These are phyloP conservation scores for Allodekkera sacchari DNA, from an alignment of 805 yeast species.

Conservation along the genomic window DNA sequence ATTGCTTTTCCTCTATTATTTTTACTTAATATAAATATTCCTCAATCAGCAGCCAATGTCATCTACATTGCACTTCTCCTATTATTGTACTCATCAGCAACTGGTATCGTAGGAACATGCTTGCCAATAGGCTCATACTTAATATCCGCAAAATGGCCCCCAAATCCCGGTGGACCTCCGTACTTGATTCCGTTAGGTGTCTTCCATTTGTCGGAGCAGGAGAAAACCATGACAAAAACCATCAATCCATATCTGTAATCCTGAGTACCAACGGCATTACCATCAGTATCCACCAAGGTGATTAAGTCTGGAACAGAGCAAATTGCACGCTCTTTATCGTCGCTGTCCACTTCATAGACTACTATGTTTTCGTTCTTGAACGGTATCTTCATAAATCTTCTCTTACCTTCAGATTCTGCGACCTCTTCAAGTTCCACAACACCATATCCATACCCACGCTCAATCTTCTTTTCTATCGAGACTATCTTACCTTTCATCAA, in stretches of 20 bases:
- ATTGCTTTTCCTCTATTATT: too few species aligned
- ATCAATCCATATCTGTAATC: slow-evolving; percentile 35
- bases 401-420: slow-evolving; percentile 18
- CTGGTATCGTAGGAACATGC: slow-evolving; percentile 10
- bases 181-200: slow-evolving; percentile 27
- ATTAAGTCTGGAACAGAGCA: slow-evolving; percentile 36
- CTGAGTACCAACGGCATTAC: slow-evolving; percentile 39
- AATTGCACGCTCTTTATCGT: slow-evolving; percentile 18
- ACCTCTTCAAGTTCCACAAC: slow-evolving; percentile 23
- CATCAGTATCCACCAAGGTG: slow-evolving; percentile 21
- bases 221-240: slow-evolving; percentile 30
- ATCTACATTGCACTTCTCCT: too few species aligned
- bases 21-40: too few species aligned
- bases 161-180: slow-evolving; percentile 34
- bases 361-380: slow-evolving; percentile 38
- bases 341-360: slow-evolving; percentile 19
- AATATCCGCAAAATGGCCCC: slow-evolving; percentile 25
- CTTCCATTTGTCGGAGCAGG: slow-evolving; percentile 26
- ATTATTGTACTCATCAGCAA: background rate
- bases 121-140: slow-evolving; percentile 29
- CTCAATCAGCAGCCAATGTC: too few species aligned
- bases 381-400: slow-evolving; percentile 25
- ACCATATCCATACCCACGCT: slow-evolving; percentile 36
- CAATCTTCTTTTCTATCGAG: slow-evolving; percentile 30
- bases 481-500: slow-evolving; percentile 33